phyloP scores from a whole-genome alignment of 805 yeast genomes.

The Metschnikowia aberdeeniae region DNA sequence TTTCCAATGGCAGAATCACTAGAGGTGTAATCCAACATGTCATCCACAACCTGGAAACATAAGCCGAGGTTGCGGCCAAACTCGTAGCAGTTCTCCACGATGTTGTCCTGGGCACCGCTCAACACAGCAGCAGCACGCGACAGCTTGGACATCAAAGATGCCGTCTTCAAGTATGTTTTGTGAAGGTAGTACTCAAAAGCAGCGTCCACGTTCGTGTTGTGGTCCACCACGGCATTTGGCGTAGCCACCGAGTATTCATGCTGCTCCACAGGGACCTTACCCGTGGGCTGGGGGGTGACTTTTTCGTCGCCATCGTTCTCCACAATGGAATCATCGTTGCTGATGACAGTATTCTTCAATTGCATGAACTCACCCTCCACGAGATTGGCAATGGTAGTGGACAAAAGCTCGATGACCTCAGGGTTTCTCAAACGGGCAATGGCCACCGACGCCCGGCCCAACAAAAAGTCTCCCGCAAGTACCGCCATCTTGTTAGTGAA shows the following conservation, averaged over 20 bases:
- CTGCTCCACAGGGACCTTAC: conserved; percentile 55
- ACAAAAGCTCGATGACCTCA: conserved; percentile 93
- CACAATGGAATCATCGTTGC: conserved; percentile 40
- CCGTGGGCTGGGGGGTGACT: conserved; percentile 54
- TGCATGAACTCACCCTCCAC: conserved; percentile 99
- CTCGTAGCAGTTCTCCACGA: conserved; percentile 83
- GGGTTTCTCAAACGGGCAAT: conserved; percentile 90
- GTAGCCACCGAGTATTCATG: conserved; percentile 52
- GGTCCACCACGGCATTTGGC: conserved; percentile 43
- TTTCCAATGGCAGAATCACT: conserved; percentile 82
- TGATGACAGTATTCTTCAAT: conserved; percentile 82
- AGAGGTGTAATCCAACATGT: conserved; percentile 91
- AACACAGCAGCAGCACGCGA: conserved; percentile 90
- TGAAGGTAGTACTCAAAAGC: conserved; percentile 94
- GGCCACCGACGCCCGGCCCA: conserved; percentile 95
- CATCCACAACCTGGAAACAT: conserved; percentile 95
- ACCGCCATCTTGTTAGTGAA: conserved; percentile 97
- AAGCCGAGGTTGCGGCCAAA: conserved; percentile 92
- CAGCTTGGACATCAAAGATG: conserved; percentile 89
- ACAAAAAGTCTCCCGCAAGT: conserved; percentile 90
- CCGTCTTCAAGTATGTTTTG: conserved; percentile 93
- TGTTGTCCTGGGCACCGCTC: conserved; percentile 70
- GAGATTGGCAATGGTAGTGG: conserved; percentile 92
- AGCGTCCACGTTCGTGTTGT: conserved; percentile 66
- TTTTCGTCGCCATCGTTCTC: conserved; percentile 47